A percentile compares a stretch with the other conserved stretches of the same genome.
phyloP scores from a whole-genome alignment of 2,329 filamentous ascomycete species.

The Beauveria sp. region DNA sequence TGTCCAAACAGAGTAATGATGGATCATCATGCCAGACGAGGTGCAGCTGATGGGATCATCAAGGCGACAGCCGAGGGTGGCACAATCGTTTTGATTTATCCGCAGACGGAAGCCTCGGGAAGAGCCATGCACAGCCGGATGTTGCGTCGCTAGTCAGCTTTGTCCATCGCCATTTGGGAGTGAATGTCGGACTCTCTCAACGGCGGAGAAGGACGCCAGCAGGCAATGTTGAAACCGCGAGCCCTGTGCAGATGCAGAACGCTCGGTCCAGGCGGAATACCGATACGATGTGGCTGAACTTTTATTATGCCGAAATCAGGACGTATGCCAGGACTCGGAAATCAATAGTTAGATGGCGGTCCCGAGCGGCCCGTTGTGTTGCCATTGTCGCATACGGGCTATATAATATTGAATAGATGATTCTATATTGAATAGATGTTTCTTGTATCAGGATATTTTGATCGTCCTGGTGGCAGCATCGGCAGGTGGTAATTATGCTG shows the following conservation, averaged over 20 bases:
- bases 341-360: not conserved
- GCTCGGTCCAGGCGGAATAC: not conserved
- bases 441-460: not conserved
- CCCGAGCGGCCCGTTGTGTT: not conserved
- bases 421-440: too few relatives aligned
- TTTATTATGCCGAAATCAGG: not conserved
- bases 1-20: not conserved
- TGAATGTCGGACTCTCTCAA: not conserved
- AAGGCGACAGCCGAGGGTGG: not conserved
- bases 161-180: not conserved
- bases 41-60: not conserved
- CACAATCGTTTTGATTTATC: not conserved
- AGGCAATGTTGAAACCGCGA: not conserved
- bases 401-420: too few relatives aligned
- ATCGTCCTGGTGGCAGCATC: not conserved
- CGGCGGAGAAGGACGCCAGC: not conserved
- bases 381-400: too few relatives aligned
- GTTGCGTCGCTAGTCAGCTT: not conserved
- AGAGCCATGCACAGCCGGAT: not conserved
- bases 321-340: not conserved
- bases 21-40: not conserved
- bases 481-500: not conserved
- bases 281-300: slow-evolving; percentile 1
- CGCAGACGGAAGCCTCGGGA: not conserved
- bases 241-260: not conserved